Evolutionary conservation across 2,329 filamentous ascomycete species (phyloP).

Genomic region (Simplicillium sp.): DNA sequence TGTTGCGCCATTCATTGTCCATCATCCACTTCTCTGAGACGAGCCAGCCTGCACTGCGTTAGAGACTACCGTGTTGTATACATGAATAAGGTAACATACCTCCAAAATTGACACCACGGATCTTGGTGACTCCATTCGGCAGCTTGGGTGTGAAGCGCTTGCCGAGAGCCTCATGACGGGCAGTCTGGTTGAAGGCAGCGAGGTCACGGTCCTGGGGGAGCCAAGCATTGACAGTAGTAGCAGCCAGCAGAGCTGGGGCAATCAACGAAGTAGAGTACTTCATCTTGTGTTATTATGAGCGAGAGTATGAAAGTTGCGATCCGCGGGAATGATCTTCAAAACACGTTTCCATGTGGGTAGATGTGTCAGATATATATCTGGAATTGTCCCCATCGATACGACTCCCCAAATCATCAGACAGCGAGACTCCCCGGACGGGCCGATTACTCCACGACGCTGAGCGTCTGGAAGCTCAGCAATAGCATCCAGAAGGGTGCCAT

Average conservation of each 20-base stretch:
- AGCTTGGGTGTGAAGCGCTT: slow-evolving; percentile 20
- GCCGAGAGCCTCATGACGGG: slow-evolving; percentile 19
- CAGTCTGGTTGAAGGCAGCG: slow-evolving; percentile 20
- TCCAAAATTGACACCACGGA: slow-evolving; percentile 45
- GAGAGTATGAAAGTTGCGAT: background rate
- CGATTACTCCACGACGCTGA: too few species aligned
- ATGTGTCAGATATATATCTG: too few species aligned
- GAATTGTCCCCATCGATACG: too few species aligned
- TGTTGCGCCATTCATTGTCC: slow-evolving; percentile 26
- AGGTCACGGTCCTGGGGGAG: slow-evolving; percentile 19
- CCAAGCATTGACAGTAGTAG: slow-evolving; percentile 14
- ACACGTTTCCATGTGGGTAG: too few species aligned
- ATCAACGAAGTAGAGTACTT: slow-evolving; percentile 11
- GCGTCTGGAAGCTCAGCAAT: too few species aligned
- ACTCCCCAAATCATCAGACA: too few species aligned
- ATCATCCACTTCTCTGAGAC: slow-evolving; percentile 44
- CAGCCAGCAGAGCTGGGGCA: slow-evolving; percentile 12
- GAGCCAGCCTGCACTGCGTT: slow-evolving; percentile 16
- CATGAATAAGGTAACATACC: slow-evolving; percentile 19
- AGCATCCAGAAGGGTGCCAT: too few species aligned
- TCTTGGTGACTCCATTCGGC: slow-evolving; percentile 20
- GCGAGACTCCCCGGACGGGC: too few species aligned
- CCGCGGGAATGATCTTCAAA: background rate
- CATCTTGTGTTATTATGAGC: slow-evolving; percentile 9
- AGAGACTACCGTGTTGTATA: background rate